phyloP scores from a whole-genome alignment of 2,329 filamentous ascomycete genomes.

The Aspergillus carbonarius region DNA sequence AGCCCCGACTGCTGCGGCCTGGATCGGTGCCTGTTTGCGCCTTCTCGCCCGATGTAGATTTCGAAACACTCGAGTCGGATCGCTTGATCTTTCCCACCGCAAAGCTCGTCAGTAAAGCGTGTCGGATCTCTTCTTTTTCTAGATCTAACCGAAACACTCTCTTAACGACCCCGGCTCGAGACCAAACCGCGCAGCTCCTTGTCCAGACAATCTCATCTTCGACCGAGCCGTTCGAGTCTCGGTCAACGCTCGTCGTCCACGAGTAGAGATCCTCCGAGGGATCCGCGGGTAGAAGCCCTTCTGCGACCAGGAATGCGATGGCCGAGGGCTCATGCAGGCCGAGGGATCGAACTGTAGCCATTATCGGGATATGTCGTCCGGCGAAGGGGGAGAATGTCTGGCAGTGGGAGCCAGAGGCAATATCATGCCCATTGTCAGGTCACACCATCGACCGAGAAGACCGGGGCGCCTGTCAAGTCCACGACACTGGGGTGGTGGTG shows the following conservation, averaged over 20 bases:
- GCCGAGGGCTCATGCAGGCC: conserved; percentile 87
- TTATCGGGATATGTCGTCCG: conserved; percentile 45
- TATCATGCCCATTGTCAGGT: conserved; percentile 30
- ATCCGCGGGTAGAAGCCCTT: conserved; percentile 71
- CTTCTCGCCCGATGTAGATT: conserved; percentile 7
- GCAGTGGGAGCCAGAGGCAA: conserved; percentile 23
- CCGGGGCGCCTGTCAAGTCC: neutral
- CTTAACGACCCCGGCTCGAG: conserved; percentile 77
- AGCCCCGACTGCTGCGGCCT: conserved; percentile 8
- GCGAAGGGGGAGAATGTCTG: conserved; percentile 21
- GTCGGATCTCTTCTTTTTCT: conserved; percentile 81
- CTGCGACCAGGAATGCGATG: conserved; percentile 77
- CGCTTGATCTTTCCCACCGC: conserved; percentile 46
- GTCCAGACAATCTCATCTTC: conserved; percentile 83
- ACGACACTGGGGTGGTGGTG: neutral
- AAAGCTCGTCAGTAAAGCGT: conserved; percentile 84
- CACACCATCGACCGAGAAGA: neutral
- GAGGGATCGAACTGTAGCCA: conserved; percentile 89
- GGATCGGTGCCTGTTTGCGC: conserved; percentile 6
- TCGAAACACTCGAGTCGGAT: conserved; percentile 11
- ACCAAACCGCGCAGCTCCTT: conserved; percentile 79
- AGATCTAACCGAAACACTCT: conserved; percentile 83
- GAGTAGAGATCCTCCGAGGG: conserved; percentile 64
- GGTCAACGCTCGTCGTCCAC: conserved; percentile 66
- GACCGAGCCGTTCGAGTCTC: conserved; percentile 45